phyloP scores from a whole-genome alignment of 1,284 basidiomycete genomes.

The Spongispora temasekensis region DNA sequence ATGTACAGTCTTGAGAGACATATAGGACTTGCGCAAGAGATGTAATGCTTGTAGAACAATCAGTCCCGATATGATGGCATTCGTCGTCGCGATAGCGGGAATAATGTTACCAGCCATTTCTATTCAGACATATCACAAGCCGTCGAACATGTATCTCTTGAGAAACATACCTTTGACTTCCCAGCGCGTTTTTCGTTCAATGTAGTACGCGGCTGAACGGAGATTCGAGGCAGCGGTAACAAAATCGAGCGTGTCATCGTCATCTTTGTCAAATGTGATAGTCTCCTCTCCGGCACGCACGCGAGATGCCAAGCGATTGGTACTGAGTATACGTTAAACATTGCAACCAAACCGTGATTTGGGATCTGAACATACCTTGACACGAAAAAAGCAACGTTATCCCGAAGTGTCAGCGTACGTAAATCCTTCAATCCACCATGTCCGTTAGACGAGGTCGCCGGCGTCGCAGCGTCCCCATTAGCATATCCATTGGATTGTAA shows the following conservation, averaged over 20 bases:
- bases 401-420: conserved; percentile 68
- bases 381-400: conserved; percentile 82
- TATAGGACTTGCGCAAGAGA: conserved; percentile 67
- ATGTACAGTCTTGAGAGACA: conserved; percentile 66
- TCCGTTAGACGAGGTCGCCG: conserved; percentile 16
- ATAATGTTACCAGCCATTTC: conserved; percentile 99
- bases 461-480: conserved; percentile 20
- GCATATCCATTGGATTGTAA: conserved; percentile 25
- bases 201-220: conserved; percentile 88
- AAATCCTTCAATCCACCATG: conserved; percentile 75
- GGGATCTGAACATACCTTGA: conserved; percentile 57
- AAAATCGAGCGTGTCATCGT: conserved; percentile 95
- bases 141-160: neutral
- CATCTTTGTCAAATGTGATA: conserved; percentile 97
- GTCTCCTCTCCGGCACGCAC: conserved; percentile 72
- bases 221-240: conserved; percentile 95
- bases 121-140: conserved; percentile 31
- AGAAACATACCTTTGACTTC: conserved; percentile 78
- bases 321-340: conserved; percentile 46
- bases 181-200: conserved; percentile 89
- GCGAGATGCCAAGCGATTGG: conserved; percentile 76
- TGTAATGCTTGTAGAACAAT: conserved; percentile 93
- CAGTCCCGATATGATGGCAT: conserved; percentile 94
- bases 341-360: neutral
- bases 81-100: conserved; percentile 98